Base-by-base conservation (phyloP, 495 filamentous ascomycete species). In the Aspergillus indologenus region DNA sequence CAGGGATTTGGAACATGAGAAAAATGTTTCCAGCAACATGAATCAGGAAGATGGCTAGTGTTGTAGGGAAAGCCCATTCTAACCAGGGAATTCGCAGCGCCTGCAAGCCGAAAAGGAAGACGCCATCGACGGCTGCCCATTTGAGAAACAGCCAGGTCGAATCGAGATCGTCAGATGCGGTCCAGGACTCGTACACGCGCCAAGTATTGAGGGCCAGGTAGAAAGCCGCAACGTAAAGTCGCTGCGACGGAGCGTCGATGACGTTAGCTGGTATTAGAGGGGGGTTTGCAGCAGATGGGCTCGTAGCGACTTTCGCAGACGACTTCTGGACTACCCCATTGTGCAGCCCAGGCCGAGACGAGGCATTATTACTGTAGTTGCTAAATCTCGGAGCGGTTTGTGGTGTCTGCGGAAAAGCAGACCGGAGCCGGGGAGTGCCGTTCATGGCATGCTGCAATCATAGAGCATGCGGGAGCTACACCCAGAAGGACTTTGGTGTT, bases 51-150 rank as follows among this genome's bases (percentile, higher is more conserved):
- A 89, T 67, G 1, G 77, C 71, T 24, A 85, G 75, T 14, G 88
- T 87, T 1, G 87, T 88, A 15, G 84, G 77, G 57, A 89, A 85
- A 2, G 87, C 88, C 80, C 92, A 90, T 79, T 97, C 90, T 43
- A 98, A 80, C 94, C 94, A 97, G 57, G 94, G 94, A 78, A 98
- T 96, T 67, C 88, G 84, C 59, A 98, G 67, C 45, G 84, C 82
- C 29, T 95, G 93, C 20, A 97, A 68, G 5, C 87, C 87, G 68
- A 92, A 97, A 56, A 96, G 80, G 72, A 92, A 96, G 26, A 88
- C 69, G 19, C 84, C 83, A 73, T 98, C 94, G 19, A 98, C 80
- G 26, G 82, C 79, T 55, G 88, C 79, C 94, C 94, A 98, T 82
- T 98, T 98, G 69, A 92, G 74, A 71, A 96, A 96, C 45, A 92